Base-by-base conservation (phyloP, 2,329 filamentous ascomycete genomes). In the Podosphaera xanthii region DNA sequence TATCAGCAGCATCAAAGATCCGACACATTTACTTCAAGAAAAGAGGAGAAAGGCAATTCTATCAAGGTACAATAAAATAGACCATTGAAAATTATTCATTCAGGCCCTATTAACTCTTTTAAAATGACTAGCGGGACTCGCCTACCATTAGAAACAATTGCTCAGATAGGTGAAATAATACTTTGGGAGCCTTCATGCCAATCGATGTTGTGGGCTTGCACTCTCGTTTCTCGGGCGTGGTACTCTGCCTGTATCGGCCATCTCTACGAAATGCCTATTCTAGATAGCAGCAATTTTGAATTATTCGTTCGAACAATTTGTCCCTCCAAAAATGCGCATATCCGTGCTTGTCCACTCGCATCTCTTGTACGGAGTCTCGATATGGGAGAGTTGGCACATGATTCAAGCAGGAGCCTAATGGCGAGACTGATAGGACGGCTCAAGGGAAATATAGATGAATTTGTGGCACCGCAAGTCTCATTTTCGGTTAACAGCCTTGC, bases 321-420 rank as follows among this genome's bases (percentile, higher is more conserved):
- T 60, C 68, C 68, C 10, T 69, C 68, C 36, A 69, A 69, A 59
- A 69, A 69, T 62, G 68, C 68, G 2, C 67, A 69, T 44, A 67
- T 69, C n/a, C 65, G 65, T 30, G 62, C 63, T 49, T 67, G 65
- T 6, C 59, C 67, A 1, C 62, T 70, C 4, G 63, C 67, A 0
- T 55, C 62, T 1, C 59, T 69, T 9, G 68, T 70, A 8, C 64
- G 61, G 33, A 58, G 60, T 12, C 64, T 70, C 6, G 68, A 70
- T 58, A 69, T 70, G 68, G 66, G 65, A 22, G 62, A 62, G 14
- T 60, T 70, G 9, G 68, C 68, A 6, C 68, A 70, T 38, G 67
- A 69, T 58, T 60, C 63, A 2, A 67, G 65, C 48, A 62, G 61
- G 49, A 67, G 64, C 42, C 59, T 69, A 22, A 70, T 68, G 2